These are phyloP conservation scores for Colletotrichum viniferum DNA, from an alignment of 2,329 filamentous ascomycete genomes.

Conservation along the genomic window DNA sequence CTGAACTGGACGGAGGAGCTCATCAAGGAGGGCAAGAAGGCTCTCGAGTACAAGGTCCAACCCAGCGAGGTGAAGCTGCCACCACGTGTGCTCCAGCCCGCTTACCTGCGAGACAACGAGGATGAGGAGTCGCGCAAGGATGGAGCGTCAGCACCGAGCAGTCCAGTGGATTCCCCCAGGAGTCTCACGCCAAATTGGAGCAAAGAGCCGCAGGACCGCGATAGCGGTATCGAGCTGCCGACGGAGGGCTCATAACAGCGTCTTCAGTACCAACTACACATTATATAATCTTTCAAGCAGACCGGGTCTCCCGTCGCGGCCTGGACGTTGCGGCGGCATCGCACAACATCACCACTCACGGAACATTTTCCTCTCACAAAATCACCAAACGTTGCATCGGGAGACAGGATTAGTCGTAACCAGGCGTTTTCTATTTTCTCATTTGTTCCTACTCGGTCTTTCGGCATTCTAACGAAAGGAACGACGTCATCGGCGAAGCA, in stretches of 20 bases:
- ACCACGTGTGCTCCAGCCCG: conserved; percentile 73
- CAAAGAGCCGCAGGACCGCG: conserved; percentile 41
- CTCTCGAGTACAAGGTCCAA: conserved; percentile 80
- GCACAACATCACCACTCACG: conserved; percentile 24
- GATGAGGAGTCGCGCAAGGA: conserved; percentile 28
- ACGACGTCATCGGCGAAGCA: conserved; percentile 11
- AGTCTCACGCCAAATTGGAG: conserved; percentile 18
- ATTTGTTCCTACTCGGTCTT: background rate
- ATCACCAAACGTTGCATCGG: background rate
- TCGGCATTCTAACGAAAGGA: background rate
- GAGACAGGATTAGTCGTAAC: conserved; percentile 16
- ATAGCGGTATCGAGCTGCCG: conserved; percentile 57
- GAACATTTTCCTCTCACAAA: background rate
- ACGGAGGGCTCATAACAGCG: conserved; percentile 38
- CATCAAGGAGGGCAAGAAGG: conserved; percentile 86
- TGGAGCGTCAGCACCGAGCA: conserved; percentile 18
- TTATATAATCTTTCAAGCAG: conserved; percentile 2
- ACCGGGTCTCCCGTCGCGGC: conserved; percentile 16
- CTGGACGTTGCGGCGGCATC: conserved; percentile 19
- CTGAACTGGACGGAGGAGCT: conserved; percentile 88
- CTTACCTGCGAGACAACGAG: conserved; percentile 64
- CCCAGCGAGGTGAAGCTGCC: conserved; percentile 82
- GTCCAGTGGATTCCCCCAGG: background rate
- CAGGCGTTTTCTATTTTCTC: conserved; percentile 16
- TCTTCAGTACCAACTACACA: background rate